These are phyloP conservation scores for Nyctanthes arbortristis DNA, from an alignment of 257 asterid species.

Conservation along the genomic window DNA sequence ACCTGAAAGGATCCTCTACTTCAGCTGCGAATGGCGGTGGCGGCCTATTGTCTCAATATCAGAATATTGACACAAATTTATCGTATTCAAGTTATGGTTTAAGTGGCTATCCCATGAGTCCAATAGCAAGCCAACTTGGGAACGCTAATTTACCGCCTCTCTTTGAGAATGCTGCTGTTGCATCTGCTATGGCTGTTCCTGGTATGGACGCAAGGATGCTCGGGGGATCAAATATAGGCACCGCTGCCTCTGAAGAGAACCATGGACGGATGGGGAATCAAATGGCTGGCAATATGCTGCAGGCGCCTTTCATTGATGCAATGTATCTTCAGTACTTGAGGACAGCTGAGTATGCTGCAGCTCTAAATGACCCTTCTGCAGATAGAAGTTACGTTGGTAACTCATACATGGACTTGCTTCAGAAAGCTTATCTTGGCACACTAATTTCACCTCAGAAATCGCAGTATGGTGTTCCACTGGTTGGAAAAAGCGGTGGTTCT, in stretches of 20 bases:
- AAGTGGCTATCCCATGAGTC: constrained; percentile 53
- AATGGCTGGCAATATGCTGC: constrained; percentile 44
- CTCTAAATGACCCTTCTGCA: constrained; percentile 15
- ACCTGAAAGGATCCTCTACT: constrained; percentile 44
- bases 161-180: constrained; percentile 51
- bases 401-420: constrained; percentile 53
- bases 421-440: constrained; percentile 58
- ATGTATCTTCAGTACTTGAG: too few relatives aligned
- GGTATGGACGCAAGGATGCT: constrained; percentile 47
- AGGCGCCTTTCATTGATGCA: constrained; percentile 54
- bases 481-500: constrained; percentile 24
- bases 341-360: constrained; percentile 12
- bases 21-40: constrained; percentile 40
- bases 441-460: constrained; percentile 46
- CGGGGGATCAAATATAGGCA: constrained; percentile 52
- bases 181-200: constrained; percentile 47
- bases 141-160: constrained; percentile 47
- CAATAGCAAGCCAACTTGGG: constrained; percentile 49
- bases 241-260: constrained; percentile 58
- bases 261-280: constrained; percentile 50
- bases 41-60: constrained; percentile 51
- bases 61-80: constrained; percentile 46
- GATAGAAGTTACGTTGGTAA: constrained; percentile 16
- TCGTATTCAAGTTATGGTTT: constrained; percentile 50
- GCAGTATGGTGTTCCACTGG: constrained; percentile 47